These are phyloP conservation scores for Solanum neorickii DNA, from an alignment of 257 asterid genomes.

Conservation along the genomic window DNA sequence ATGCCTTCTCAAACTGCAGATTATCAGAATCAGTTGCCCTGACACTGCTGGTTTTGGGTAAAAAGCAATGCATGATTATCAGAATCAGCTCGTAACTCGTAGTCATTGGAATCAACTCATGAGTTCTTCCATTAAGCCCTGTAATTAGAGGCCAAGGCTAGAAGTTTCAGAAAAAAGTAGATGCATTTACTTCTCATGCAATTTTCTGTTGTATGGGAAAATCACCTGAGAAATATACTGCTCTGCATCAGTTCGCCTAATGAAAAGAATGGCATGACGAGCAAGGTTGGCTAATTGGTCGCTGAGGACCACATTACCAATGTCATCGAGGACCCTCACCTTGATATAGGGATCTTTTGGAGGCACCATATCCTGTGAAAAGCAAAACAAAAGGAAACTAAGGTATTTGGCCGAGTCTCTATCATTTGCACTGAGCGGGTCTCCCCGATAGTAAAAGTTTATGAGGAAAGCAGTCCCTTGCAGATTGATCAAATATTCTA, in stretches of 20 bases:
- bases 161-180: background rate
- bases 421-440: background rate
- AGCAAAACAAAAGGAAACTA: background rate
- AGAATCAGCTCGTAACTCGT: background rate
- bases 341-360: conserved; percentile 94
- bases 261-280: conserved; percentile 79
- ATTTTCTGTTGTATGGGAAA: background rate
- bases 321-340: conserved; percentile 78
- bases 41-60: background rate
- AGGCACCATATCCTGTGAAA: conserved; percentile 77
- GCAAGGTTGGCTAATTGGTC: conserved; percentile 76
- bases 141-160: background rate
- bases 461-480: background rate
- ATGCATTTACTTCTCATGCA: background rate
- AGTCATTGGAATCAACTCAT: conserved; percentile 25
- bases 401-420: background rate
- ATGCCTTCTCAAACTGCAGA: background rate
- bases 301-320: conserved; percentile 68
- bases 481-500: background rate
- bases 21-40: background rate
- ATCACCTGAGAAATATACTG: conserved; percentile 71
- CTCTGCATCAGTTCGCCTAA: conserved; percentile 86
- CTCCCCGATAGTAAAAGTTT: background rate
- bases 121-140: conserved; percentile 95
- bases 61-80: background rate